These are phyloP conservation scores for Dipteronia sinensis DNA, from an alignment of 345 rosid species.

Conservation along the genomic window DNA sequence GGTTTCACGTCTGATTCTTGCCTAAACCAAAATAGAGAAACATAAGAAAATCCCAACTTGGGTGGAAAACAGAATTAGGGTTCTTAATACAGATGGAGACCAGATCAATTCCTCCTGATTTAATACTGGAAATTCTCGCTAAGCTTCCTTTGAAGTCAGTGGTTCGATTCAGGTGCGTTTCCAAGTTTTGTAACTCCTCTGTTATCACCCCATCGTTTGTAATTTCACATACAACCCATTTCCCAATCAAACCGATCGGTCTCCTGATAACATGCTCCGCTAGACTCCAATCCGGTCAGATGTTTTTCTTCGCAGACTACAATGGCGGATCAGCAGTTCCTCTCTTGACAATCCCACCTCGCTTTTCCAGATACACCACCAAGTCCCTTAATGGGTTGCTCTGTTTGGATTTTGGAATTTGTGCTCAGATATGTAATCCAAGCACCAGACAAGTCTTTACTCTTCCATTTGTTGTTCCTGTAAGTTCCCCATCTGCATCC, in stretches of 20 bases:
- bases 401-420: constrained; percentile 30
- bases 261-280: constrained; percentile 17
- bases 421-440: constrained; percentile 27
- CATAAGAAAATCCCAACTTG: too few relatives aligned
- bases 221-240: neutral
- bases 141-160: constrained; percentile 28
- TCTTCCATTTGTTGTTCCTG: constrained; percentile 9
- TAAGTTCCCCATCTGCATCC: constrained; percentile 6
- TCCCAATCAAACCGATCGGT: neutral
- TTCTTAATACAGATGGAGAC: neutral
- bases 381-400: constrained; percentile 24
- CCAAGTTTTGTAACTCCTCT: constrained; percentile 15
- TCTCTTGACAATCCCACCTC: constrained; percentile 9
- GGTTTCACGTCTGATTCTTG: too few relatives aligned
- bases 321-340: constrained; percentile 13
- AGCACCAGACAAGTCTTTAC: constrained; percentile 18
- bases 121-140: constrained; percentile 7
- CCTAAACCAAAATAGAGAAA: too few relatives aligned
- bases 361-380: constrained; percentile 25
- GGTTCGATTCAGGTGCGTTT: constrained; percentile 19
- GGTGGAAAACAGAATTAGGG: too few relatives aligned
- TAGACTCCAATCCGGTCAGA: constrained; percentile 21
- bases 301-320: constrained; percentile 15
- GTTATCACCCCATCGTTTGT: constrained; percentile 13
- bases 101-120: neutral